Evolutionary conservation across 2,329 filamentous ascomycete genomes (phyloP), one percentile per base, ranked within the genome.

Genomic region (Fusarium palustre): DNA sequence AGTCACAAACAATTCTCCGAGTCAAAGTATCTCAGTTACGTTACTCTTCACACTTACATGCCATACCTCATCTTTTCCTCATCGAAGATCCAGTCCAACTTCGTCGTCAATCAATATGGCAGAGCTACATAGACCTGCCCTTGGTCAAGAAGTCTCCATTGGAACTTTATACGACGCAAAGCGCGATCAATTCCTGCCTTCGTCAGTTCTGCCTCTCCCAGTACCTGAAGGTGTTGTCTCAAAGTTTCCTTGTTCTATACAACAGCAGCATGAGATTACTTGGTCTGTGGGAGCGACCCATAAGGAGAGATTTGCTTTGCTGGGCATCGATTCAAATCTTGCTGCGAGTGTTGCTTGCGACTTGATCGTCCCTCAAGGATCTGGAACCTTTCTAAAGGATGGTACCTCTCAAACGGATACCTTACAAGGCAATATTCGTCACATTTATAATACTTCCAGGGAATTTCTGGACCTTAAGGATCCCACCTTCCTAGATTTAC

Each of bases 161-260:
- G 65, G 70, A 2, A 64, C 70, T 1, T 20, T 72, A 30, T 72
- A 72, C n/a, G 56, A 73, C 15, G 60, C 61, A 5, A 59, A 28
- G 5, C 25, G 45, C 13, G 70, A 68, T 10, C 28, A 34, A 5
- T 72, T 72, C 4, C 55, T 73, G 9, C 7, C 42, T 0, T 48
- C 38, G 1, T 69, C 68, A 1, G 18, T 69, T 11, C 16, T 71
- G 3, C 48, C 43, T 16, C 10, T 24, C 2, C 28, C 15, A 2
- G 13, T 9, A 0, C 47, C 46, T 1, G 16, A 13, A 11, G 46
- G 28, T 5, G 9, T 7, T 1, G 11, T 57, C 8, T 41, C 39
- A 6, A 16, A 7, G 6, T 13, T 8, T 12, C 11, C 33, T 2
- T 56, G 9, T 13, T 34, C 13, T 2, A 18, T 28, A 12, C 7